Evolutionary conservation across 2,329 filamentous ascomycete species (phyloP), one percentile per base, ranked within the genome.

Genomic region (Chaetomiaceae sp.): DNA sequence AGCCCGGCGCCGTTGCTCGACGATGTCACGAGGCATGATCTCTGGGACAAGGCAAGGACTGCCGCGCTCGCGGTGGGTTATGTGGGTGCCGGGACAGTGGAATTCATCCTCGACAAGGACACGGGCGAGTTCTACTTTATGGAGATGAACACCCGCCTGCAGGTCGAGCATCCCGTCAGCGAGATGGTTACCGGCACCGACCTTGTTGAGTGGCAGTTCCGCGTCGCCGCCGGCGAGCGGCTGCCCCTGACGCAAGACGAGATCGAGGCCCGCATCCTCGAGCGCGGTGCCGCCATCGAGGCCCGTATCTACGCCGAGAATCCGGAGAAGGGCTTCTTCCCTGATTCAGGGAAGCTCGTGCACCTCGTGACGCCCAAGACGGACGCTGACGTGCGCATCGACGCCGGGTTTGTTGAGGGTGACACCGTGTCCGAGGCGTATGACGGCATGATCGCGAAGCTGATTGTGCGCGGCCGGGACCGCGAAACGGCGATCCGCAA

Each of bases 391-490:
- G 81, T 97, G 29, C 85, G 94, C 36, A 90, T 99, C 59, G 94
- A 99, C 65, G 90, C 91, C 41, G 94, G 94, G 1, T 97, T 97
- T 67, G 82, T 91, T 25, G 80, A 90, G 61, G 94, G 94, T 23
- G 92, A 96, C 67, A 89, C 90, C 58, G 89, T 99, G 2, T 95
- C 91, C 0, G 89, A 92, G 54, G 89, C 94, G 50, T 99, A 99
- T 69, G 94, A 99, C 63, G 94, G 94, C 25, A 99, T 99, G 94
- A 96, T 99, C 61, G 89, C 94, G 40, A 99, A 99, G 73, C 80
- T 99, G 48, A 99, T 99, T 62, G 90, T 97, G 5, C 82, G 89
- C 53, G 94, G 89, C 0, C 80, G 82, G 14, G 86, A 86, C 52
- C 81, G 94, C 55, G 81, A 87, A 66, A 86, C 87, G 23, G 89